Conservation (phyloP, 2,329 filamentous ascomycete genomes). For the Cladosporium sphaerospermum region DNA sequence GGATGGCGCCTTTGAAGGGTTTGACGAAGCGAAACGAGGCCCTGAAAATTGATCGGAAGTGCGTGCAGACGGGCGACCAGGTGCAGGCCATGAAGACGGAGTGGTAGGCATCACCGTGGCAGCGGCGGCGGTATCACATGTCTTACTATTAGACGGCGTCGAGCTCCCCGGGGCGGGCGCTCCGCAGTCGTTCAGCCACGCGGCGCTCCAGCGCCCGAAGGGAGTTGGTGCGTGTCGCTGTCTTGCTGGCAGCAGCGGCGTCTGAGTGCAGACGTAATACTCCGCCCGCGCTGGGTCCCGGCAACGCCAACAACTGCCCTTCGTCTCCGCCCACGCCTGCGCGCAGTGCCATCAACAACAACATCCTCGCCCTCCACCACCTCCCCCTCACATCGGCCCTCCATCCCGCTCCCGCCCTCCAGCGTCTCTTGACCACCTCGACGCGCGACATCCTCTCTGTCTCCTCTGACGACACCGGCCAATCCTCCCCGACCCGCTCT, state of each 20-base stretch:
- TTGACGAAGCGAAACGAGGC: not conserved
- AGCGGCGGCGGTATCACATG: not conserved
- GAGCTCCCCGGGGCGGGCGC: not conserved
- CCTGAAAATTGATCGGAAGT: not conserved
- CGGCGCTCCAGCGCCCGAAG: not conserved
- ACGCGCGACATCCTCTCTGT: not conserved
- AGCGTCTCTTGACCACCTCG: too few relatives aligned
- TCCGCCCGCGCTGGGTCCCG: too few relatives aligned
- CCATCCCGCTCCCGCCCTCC: not conserved
- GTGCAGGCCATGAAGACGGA: not conserved
- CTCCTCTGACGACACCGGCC: not conserved
- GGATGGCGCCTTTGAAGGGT: slow-evolving; percentile 7
- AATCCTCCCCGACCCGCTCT: not conserved
- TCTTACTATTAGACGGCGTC: not conserved
- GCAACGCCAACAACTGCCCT: too few relatives aligned
- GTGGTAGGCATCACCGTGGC: not conserved
- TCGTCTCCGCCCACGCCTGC: too few relatives aligned
- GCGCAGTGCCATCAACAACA: not conserved
- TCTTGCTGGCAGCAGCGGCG: too few relatives aligned
- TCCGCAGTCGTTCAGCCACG: not conserved
- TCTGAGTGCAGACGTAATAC: too few relatives aligned
- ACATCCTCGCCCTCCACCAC: not conserved
- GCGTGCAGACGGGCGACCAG: not conserved
- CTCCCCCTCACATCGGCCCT: not conserved
- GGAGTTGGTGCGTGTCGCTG: not conserved